Percentiles rank a stretch among this genome's conserved stretches.
Evolutionary conservation across 306 rosid genomes (phyloP).

Genomic region (Acacia acuminata): DNA sequence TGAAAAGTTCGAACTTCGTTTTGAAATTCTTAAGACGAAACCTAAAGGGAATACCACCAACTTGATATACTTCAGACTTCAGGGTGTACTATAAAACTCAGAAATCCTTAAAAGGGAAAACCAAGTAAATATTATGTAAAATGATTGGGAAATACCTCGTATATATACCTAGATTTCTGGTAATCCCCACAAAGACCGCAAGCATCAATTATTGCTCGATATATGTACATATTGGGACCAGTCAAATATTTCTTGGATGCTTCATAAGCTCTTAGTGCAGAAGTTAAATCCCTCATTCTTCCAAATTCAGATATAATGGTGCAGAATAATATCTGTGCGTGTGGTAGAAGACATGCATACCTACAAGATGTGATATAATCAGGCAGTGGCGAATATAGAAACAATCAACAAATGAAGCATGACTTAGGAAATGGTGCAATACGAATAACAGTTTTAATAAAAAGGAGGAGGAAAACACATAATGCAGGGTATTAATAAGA

Average conservation of each 20-base stretch:
- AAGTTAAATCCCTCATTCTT: slow-evolving; percentile 63
- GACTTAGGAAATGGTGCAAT: slow-evolving; percentile 1
- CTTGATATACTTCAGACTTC: not conserved
- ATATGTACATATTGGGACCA: slow-evolving; percentile 72
- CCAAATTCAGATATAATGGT: slow-evolving; percentile 77
- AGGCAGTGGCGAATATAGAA: not conserved
- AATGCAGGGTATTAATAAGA: not conserved
- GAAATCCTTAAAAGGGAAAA: slow-evolving; percentile 28
- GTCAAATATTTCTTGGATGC: slow-evolving; percentile 53
- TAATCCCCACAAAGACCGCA: slow-evolving; percentile 81
- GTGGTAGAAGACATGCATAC: slow-evolving; percentile 83
- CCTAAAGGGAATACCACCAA: slow-evolving; percentile 11
- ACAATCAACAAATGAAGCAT: slow-evolving; percentile 3
- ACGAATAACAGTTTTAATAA: slow-evolving; percentile 9
- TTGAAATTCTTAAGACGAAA: slow-evolving; percentile 20
- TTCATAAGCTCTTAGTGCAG: slow-evolving; percentile 77
- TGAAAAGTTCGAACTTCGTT: slow-evolving; percentile 22
- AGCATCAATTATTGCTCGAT: slow-evolving; percentile 76
- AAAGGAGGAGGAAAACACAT: not conserved
- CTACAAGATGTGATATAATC: slow-evolving; percentile 52
- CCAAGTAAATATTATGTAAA: slow-evolving; percentile 19
- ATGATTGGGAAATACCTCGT: slow-evolving; percentile 65
- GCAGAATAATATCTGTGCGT: slow-evolving; percentile 64
- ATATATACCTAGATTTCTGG: slow-evolving; percentile 85
- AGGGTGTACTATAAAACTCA: slow-evolving; percentile 1